Conservation (phyloP, 192 early-diverging fungal genomes). For the Pecoramyces ruminantium region DNA sequence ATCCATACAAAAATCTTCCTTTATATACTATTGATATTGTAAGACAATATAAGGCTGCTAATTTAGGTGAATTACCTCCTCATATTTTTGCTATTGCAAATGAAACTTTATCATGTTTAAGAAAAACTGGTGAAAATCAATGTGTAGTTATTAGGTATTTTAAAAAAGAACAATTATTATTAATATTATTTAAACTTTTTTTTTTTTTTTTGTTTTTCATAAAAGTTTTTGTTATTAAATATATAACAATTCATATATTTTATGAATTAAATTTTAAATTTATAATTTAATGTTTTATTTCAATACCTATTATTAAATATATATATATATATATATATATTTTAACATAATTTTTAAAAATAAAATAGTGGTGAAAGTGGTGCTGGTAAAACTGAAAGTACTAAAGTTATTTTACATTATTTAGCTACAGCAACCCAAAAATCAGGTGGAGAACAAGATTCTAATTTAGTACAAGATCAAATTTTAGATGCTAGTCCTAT, state of each 20-base stretch:
- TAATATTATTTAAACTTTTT: background rate
- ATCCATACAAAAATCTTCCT: slow-evolving; percentile 89
- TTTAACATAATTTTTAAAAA: too few relatives aligned
- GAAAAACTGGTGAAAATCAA: slow-evolving; percentile 57
- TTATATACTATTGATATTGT: slow-evolving; percentile 68
- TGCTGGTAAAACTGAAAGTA: slow-evolving; percentile 74
- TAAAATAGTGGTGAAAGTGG: slow-evolving; percentile 68
- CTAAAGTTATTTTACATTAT: slow-evolving; percentile 77
- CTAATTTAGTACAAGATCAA: slow-evolving; percentile 76
- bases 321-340: too few relatives aligned
- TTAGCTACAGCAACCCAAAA: slow-evolving; percentile 83
- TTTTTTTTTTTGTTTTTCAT: background rate
- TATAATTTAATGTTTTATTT: too few relatives aligned
- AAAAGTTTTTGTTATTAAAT: too few relatives aligned
- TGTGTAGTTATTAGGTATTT: slow-evolving; percentile 85
- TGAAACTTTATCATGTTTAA: slow-evolving; percentile 42
- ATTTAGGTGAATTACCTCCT: slow-evolving; percentile 38
- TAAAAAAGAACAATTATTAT: background rate
- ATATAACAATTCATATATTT: too few relatives aligned
- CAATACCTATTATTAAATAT: too few relatives aligned
- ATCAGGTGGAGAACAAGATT: slow-evolving; percentile 31
- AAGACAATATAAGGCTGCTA: background rate
- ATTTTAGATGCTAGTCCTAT: slow-evolving; percentile 97
- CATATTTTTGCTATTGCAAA: slow-evolving; percentile 97
- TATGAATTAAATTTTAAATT: too few relatives aligned